These are phyloP conservation scores for Phaeosphaeriaceae sp. DNA, from an alignment of 2,329 filamentous ascomycete genomes.

Conservation along the genomic window DNA sequence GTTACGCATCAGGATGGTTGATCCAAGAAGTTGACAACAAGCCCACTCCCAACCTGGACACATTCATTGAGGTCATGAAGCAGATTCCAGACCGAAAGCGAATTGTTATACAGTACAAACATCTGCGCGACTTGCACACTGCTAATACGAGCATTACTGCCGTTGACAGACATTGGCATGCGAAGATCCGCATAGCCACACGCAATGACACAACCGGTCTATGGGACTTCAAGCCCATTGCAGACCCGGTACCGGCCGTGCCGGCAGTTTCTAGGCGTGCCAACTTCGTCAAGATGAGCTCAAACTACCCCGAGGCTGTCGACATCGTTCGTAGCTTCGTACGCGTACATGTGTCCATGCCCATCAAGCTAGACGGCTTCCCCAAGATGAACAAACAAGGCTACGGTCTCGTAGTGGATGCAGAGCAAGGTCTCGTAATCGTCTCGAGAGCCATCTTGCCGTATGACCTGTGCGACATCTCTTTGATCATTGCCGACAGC, in stretches of 20 bases:
- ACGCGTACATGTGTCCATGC: constrained; percentile 89
- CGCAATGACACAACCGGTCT: constrained; percentile 89
- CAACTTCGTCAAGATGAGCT: constrained; percentile 90
- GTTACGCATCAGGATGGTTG: constrained; percentile 89
- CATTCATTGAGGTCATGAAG: constrained; percentile 91
- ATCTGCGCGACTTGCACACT: constrained; percentile 92
- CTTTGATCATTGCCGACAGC: constrained; percentile 93
- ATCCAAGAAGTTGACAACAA: constrained; percentile 92
- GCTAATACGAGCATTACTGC: constrained; percentile 91
- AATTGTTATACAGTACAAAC: constrained; percentile 94
- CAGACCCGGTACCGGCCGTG: constrained; percentile 77
- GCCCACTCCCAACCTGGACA: constrained; percentile 83
- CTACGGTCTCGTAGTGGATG: constrained; percentile 96
- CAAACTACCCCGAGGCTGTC: constrained; percentile 87
- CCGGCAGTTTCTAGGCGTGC: constrained; percentile 77
- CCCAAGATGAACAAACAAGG: constrained; percentile 93
- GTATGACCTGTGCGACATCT: constrained; percentile 96
- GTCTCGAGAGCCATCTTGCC: constrained; percentile 94
- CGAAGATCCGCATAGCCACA: constrained; percentile 90
- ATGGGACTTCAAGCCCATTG: constrained; percentile 93
- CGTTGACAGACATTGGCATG: constrained; percentile 93
- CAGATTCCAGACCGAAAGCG: constrained; percentile 80
- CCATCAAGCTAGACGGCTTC: constrained; percentile 96
- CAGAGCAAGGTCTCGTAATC: constrained; percentile 91
- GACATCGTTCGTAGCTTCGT: constrained; percentile 96